These are phyloP conservation scores for Aureobasidium sp. DNA, from an alignment of 2,329 filamentous ascomycete species.

Conservation along the genomic window DNA sequence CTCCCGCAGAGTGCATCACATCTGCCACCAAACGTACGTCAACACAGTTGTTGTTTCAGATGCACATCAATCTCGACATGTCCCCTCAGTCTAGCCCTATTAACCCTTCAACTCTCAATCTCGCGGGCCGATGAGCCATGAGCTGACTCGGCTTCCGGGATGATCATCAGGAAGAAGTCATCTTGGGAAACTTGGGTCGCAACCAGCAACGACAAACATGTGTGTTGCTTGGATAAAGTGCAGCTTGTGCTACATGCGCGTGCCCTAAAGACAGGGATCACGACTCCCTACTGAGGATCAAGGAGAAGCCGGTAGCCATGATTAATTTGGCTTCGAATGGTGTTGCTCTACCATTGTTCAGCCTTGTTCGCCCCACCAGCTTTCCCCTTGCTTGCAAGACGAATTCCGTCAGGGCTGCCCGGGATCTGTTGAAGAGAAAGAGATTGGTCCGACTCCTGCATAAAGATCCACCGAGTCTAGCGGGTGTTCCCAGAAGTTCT, in stretches of 20 bases:
- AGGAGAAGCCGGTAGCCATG: neutral
- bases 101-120: neutral
- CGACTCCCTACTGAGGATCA: neutral
- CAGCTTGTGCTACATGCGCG: neutral
- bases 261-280: neutral
- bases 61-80: neutral
- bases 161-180: neutral
- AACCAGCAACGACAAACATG: neutral
- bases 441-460: conserved; percentile 8
- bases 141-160: neutral
- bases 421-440: neutral
- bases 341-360: neutral
- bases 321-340: neutral
- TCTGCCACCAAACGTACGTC: conserved; percentile 5
- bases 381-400: neutral
- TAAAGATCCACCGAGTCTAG: neutral
- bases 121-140: neutral
- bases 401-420: neutral
- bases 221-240: neutral
- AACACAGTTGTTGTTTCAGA: conserved; percentile 7
- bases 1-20: neutral
- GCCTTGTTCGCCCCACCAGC: neutral
- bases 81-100: neutral
- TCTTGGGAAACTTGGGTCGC: neutral
- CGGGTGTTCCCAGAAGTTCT: neutral